A percentile compares a stretch with the other conserved stretches of the same genome.
Conservation (phyloP, 148 eudicot genomes). For the Arbutus unedo region DNA sequence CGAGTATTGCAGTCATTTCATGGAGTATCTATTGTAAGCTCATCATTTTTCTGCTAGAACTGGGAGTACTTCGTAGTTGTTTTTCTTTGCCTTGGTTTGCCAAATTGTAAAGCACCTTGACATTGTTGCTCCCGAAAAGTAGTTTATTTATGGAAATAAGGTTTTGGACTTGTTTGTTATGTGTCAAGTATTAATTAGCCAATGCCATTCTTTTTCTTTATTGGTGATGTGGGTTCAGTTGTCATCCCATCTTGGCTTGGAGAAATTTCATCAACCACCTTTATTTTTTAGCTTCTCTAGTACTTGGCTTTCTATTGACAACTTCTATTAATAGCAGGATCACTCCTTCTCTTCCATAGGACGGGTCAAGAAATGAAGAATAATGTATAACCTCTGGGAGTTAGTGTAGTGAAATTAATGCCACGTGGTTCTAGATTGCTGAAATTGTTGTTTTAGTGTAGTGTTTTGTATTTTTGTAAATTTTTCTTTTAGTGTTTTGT, state of each 20-base stretch:
- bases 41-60: not conserved
- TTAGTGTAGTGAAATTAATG: no score
- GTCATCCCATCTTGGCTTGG: not conserved
- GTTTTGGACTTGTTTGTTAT: not conserved
- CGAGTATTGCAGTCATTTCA: not conserved
- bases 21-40: not conserved
- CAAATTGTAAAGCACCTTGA: not conserved
- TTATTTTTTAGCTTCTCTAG: no score
- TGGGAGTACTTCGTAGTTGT: not conserved
- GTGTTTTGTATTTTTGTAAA: no score
- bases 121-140: not conserved
- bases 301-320: no score
- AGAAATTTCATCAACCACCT: no score
- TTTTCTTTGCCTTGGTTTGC: not conserved
- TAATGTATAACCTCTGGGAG: no score
- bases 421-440: no score
- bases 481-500: no score
- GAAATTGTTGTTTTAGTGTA: no score
- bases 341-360: no score
- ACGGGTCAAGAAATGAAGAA: no score
- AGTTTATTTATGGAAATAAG: not conserved
- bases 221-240: not conserved
- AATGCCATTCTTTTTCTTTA: not conserved
- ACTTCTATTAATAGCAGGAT: no score
- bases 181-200: not conserved